Conservation (phyloP, 495 filamentous ascomycete species). For the Penicillium herquei region DNA sequence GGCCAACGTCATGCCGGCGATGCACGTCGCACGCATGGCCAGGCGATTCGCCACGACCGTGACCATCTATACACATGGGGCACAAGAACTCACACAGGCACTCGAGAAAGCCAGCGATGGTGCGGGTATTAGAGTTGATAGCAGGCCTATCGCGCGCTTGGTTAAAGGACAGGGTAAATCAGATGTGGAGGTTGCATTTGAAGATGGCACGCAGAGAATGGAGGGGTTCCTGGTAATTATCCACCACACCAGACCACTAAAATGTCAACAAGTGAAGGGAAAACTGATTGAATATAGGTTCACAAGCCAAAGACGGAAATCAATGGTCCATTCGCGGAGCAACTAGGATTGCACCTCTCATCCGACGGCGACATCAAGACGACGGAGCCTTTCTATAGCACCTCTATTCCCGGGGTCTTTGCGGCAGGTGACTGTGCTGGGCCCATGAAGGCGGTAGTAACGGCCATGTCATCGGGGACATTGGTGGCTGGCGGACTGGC, state of each 20-base stretch:
- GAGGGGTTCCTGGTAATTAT: slow-evolving; percentile 4
- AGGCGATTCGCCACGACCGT: not conserved
- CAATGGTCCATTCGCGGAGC: slow-evolving; percentile 22
- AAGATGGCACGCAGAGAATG: not conserved
- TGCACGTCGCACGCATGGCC: slow-evolving; percentile 1
- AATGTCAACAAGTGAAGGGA: not conserved
- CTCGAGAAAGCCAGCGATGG: not conserved
- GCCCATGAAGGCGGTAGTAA: not conserved
- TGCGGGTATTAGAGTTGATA: not conserved
- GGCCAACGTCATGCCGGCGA: slow-evolving; percentile 39
- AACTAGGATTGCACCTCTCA: slow-evolving; percentile 32
- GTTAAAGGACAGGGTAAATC: not conserved
- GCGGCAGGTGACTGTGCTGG: slow-evolving; percentile 36
- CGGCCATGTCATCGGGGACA: not conserved
- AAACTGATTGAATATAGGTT: not conserved
- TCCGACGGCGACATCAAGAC: slow-evolving; percentile 29
- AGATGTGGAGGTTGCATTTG: not conserved
- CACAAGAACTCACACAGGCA: not conserved
- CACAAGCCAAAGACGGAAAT: slow-evolving; percentile 11
- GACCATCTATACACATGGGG: slow-evolving; percentile 4
- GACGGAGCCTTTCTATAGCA: slow-evolving; percentile 28
- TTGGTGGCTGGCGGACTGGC: not conserved
- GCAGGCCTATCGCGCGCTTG: not conserved
- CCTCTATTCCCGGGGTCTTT: slow-evolving; percentile 38
- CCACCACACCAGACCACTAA: not conserved